Conservation (phyloP, 306 rosid genomes). For the Sicyos edulis region DNA sequence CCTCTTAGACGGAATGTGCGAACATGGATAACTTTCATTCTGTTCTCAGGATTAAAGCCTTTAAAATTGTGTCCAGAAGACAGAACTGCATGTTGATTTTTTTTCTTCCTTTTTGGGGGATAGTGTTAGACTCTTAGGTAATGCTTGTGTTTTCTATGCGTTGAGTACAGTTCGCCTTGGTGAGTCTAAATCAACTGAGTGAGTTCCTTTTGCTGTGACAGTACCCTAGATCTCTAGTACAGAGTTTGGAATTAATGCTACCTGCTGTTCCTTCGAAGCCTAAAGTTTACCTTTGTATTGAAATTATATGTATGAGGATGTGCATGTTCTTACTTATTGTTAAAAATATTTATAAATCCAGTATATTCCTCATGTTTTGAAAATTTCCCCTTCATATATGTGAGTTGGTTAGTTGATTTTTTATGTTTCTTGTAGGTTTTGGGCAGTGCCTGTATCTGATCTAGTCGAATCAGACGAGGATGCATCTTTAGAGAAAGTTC, state of each 20-base stretch:
- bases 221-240: not conserved
- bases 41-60: not conserved
- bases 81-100: not conserved
- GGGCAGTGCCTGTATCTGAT: constrained; percentile 34
- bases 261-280: too few relatives aligned
- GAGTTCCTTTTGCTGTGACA: not conserved
- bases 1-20: not conserved
- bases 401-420: not conserved
- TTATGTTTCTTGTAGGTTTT: constrained; percentile 29
- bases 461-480: constrained; percentile 31
- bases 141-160: not conserved
- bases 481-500: constrained; percentile 20
- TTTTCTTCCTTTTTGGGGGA: not conserved
- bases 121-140: not conserved
- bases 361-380: not conserved
- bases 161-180: not conserved
- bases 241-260: not conserved
- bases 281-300: too few relatives aligned
- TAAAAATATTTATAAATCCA: not conserved
- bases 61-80: not conserved
- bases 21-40: not conserved
- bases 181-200: not conserved
- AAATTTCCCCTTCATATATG: not conserved
- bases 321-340: not conserved
- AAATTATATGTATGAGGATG: not conserved